phyloP scores from a whole-genome alignment of 139 green algal genomes.

The Tetradesmus lagerheimii region DNA sequence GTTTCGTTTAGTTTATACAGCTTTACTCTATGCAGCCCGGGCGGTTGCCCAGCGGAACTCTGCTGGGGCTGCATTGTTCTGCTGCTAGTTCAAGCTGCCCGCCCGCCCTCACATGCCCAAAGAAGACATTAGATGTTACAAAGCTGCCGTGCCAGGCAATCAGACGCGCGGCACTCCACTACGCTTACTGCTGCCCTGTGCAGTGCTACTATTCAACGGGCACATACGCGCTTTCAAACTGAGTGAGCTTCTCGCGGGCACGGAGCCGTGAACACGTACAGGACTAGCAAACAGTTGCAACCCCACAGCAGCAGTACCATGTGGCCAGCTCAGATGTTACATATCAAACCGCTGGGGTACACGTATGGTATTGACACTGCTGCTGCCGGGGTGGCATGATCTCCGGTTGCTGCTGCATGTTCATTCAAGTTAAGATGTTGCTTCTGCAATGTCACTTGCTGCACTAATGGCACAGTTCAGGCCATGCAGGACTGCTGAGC shows the following conservation, averaged over 20 bases:
- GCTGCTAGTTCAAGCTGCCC: background rate
- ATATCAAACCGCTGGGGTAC: slow-evolving; percentile 4
- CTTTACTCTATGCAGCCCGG: slow-evolving; percentile 73
- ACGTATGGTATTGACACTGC: background rate
- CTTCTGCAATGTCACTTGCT: too few species aligned
- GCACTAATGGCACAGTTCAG: too few species aligned
- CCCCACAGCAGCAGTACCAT: background rate
- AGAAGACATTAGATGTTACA: background rate
- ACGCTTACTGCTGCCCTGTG: background rate
- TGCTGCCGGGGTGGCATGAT: background rate
- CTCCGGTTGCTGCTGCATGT: background rate
- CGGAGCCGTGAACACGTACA: background rate
- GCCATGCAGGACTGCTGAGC: too few species aligned
- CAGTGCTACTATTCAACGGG: background rate
- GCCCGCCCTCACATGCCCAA: background rate
- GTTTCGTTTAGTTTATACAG: slow-evolving; percentile 93
- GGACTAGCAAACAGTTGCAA: background rate
- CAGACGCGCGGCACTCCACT: background rate
- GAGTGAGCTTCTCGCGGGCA: background rate
- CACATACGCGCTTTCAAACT: background rate
- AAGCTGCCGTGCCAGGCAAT: background rate
- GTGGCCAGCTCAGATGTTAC: background rate
- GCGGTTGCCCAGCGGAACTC: background rate
- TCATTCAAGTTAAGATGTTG: too few species aligned
- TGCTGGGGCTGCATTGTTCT: slow-evolving; percentile 20